These are phyloP conservation scores for Neocucurbitaria cava DNA, from an alignment of 2,329 filamentous ascomycete species.

Conservation along the genomic window DNA sequence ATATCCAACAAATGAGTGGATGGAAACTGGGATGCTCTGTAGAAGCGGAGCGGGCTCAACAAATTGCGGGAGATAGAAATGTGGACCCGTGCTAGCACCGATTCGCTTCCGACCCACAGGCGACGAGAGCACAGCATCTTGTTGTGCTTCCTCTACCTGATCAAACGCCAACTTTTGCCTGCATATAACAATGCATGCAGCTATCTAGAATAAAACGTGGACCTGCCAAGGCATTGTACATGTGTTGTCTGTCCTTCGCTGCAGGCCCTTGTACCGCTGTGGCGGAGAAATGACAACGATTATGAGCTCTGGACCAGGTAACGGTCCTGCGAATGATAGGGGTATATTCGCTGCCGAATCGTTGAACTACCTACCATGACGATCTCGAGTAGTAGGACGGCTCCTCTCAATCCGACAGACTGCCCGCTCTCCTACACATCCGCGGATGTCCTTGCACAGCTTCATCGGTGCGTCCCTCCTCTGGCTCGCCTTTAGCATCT, in stretches of 20 bases:
- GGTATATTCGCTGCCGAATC: constrained; percentile 2
- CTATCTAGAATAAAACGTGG: neutral
- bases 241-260: constrained; percentile 6
- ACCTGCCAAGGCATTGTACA: constrained; percentile 14
- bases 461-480: neutral
- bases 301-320: constrained; percentile 12
- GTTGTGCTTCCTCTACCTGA: constrained; percentile 7
- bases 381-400: constrained; percentile 1
- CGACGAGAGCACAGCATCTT: constrained; percentile 6
- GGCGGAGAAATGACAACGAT: constrained; percentile 8
- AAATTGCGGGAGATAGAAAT: constrained; percentile 2
- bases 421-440: neutral
- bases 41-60: constrained; percentile 8
- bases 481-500: neutral
- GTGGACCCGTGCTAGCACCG: constrained; percentile 9
- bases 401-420: constrained; percentile 10
- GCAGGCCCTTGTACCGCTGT: constrained; percentile 1
- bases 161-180: constrained; percentile 10
- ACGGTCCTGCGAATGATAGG: constrained; percentile 8
- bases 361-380: neutral
- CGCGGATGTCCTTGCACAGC: neutral
- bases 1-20: constrained; percentile 10
- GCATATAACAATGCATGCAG: constrained; percentile 9
- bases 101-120: constrained; percentile 8
- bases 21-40: constrained; percentile 2